Conservation (phyloP, 805 yeast species). For the Metschnikowia koreensis region DNA sequence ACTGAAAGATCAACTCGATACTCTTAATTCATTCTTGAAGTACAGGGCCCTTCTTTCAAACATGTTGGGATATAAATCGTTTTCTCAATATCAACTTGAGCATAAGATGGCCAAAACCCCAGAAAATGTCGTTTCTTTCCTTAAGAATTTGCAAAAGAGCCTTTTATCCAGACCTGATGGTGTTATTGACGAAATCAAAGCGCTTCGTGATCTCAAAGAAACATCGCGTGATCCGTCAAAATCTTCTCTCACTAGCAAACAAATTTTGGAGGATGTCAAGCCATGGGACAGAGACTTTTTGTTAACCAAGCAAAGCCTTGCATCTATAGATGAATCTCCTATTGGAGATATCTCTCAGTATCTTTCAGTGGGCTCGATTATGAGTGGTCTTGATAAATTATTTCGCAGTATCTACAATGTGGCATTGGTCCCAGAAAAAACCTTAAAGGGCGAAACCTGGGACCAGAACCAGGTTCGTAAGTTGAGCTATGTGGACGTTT, state of each 20-base stretch:
- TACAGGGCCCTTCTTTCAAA: constrained; percentile 70
- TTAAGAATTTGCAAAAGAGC: constrained; percentile 55
- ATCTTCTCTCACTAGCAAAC: constrained; percentile 27
- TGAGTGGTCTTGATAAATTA: constrained; percentile 75
- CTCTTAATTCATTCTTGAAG: constrained; percentile 57
- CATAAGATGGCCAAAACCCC: constrained; percentile 91
- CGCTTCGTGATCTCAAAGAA: constrained; percentile 39
- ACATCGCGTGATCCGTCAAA: constrained; percentile 6
- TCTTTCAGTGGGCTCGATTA: constrained; percentile 81
- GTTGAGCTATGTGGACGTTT: constrained; percentile 64
- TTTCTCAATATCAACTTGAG: constrained; percentile 74
- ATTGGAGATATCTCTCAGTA: constrained; percentile 57
- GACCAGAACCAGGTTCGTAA: constrained; percentile 73
- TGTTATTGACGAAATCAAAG: constrained; percentile 58
- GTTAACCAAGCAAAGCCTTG: constrained; percentile 19
- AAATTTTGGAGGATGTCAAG: constrained; percentile 48
- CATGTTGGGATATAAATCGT: constrained; percentile 68
- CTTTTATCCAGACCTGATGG: constrained; percentile 35
- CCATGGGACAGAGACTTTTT: constrained; percentile 93
- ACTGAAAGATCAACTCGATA: constrained; percentile 56
- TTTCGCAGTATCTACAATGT: constrained; percentile 76
- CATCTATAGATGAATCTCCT: constrained; percentile 26
- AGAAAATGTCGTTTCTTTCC: constrained; percentile 67
- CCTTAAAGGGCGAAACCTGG: constrained; percentile 82
- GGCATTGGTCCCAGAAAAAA: constrained; percentile 61